phyloP scores from a whole-genome alignment of 306 rosid genomes.

The Fragaria nilgerrensis region DNA sequence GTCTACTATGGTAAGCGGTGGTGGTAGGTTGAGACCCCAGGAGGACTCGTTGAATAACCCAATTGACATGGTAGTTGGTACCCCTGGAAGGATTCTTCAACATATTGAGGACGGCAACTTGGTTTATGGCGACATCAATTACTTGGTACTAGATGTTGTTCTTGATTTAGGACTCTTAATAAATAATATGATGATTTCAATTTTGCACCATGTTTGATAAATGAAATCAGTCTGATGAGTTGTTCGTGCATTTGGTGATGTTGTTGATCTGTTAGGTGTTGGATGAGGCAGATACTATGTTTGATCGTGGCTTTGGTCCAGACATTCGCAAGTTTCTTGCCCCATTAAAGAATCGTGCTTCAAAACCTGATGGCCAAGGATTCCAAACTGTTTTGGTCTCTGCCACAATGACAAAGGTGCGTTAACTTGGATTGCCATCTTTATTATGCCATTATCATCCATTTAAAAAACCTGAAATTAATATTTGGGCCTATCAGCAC shows the following conservation, averaged over 20 bases:
- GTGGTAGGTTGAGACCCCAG: conserved; percentile 86
- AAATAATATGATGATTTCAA: not conserved
- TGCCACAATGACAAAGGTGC: conserved; percentile 92
- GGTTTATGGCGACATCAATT: conserved; percentile 88
- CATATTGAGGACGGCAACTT: conserved; percentile 92
- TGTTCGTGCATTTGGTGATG: conserved; percentile 17
- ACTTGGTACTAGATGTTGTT: conserved; percentile 49
- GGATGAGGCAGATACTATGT: conserved; percentile 99
- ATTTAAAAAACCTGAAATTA: not conserved
- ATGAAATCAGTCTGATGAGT: not conserved
- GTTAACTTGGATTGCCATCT: conserved; percentile 26
- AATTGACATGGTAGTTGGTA: conserved; percentile 88
- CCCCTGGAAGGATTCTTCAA: conserved; percentile 94
- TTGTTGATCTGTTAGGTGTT: conserved; percentile 55
- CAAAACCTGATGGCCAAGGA: conserved; percentile 60
- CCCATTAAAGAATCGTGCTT: conserved; percentile 69
- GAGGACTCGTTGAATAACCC: conserved; percentile 84
- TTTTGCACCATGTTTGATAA: not conserved
- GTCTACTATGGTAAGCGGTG: conserved; percentile 93
- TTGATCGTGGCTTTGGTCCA: conserved; percentile 98
- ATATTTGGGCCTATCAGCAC: not conserved
- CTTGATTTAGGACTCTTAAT: not conserved
- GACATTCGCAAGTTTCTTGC: conserved; percentile 82
- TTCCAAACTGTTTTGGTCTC: conserved; percentile 91
- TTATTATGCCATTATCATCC: not conserved